A percentile compares a stretch with the other conserved stretches of the same genome.
Evolutionary conservation across 305 asterid species (phyloP).

Genomic region (Fraxinus latifolia): DNA sequence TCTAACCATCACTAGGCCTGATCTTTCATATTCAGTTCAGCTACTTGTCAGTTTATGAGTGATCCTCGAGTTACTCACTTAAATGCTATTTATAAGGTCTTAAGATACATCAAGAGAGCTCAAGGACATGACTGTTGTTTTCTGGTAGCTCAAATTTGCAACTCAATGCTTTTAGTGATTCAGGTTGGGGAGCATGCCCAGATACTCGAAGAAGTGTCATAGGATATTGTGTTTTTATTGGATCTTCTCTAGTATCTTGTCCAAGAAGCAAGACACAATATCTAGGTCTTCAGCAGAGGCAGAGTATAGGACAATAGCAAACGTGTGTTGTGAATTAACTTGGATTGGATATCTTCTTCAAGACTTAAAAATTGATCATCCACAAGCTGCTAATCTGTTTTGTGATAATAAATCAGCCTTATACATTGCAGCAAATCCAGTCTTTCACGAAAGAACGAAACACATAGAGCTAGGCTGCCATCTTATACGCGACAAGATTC

Average conservation of each 20-base stretch:
- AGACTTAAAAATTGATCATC: background rate
- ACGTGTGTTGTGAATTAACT: background rate
- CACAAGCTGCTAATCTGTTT: background rate
- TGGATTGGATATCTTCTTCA: background rate
- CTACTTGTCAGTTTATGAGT: background rate
- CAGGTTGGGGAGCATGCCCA: background rate
- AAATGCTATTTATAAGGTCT: background rate
- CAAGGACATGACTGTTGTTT: background rate
- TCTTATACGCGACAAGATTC: too few species aligned
- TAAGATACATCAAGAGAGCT: background rate
- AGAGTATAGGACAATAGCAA: background rate
- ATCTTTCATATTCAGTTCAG: background rate
- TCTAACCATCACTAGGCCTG: too few species aligned
- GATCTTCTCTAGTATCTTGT: background rate
- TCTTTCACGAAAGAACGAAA: background rate
- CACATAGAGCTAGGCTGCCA: background rate
- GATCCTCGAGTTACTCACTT: background rate
- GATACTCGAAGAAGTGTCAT: background rate
- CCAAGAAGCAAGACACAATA: background rate
- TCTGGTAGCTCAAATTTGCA: background rate
- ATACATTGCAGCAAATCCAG: background rate
- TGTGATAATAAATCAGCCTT: background rate
- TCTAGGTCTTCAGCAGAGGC: background rate
- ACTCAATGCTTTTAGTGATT: background rate
- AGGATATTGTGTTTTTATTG: background rate